phyloP scores from a whole-genome alignment of 2,329 filamentous ascomycete species.

The Clonostachys solani region DNA sequence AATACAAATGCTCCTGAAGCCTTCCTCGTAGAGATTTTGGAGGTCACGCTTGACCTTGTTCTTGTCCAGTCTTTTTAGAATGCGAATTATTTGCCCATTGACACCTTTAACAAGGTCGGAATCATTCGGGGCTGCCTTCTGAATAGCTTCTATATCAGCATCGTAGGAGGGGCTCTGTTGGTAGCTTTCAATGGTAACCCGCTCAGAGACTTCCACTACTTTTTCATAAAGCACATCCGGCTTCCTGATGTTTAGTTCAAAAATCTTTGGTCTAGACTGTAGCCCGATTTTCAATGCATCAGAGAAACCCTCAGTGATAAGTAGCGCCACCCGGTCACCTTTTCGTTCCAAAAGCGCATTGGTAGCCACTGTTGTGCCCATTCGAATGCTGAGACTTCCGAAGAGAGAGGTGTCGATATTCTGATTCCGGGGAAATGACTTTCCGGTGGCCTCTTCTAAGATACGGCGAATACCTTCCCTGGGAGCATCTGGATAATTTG shows the following conservation, averaged over 20 bases:
- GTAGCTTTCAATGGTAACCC: constrained; percentile 77
- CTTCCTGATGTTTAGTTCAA: constrained; percentile 64
- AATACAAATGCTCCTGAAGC: constrained; percentile 74
- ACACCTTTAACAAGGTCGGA: constrained; percentile 52
- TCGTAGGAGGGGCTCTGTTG: constrained; percentile 18
- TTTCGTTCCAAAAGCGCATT: constrained; percentile 60
- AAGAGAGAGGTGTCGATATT: constrained; percentile 77
- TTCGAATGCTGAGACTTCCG: constrained; percentile 70
- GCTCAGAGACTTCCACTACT: constrained; percentile 67
- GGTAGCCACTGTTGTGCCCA: constrained; percentile 77
- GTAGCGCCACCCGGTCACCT: constrained; percentile 80
- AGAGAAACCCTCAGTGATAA: constrained; percentile 62
- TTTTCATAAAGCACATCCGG: constrained; percentile 63
- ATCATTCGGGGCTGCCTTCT: constrained; percentile 32
- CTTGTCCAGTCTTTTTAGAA: constrained; percentile 50
- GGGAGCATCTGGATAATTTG: constrained; percentile 89
- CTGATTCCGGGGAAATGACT: constrained; percentile 74
- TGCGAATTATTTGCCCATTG: constrained; percentile 61
- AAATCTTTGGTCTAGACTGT: constrained; percentile 67
- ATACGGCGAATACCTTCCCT: constrained; percentile 86
- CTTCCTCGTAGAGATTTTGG: constrained; percentile 55
- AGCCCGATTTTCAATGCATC: constrained; percentile 72
- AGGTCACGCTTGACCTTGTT: constrained; percentile 46
- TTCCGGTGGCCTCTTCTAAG: constrained; percentile 69
- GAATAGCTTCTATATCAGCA: constrained; percentile 71